Percentiles rank a stretch among this genome's conserved stretches.
Conservation (phyloP, 495 filamentous ascomycete species). For the Talaromyces borbonicus region DNA sequence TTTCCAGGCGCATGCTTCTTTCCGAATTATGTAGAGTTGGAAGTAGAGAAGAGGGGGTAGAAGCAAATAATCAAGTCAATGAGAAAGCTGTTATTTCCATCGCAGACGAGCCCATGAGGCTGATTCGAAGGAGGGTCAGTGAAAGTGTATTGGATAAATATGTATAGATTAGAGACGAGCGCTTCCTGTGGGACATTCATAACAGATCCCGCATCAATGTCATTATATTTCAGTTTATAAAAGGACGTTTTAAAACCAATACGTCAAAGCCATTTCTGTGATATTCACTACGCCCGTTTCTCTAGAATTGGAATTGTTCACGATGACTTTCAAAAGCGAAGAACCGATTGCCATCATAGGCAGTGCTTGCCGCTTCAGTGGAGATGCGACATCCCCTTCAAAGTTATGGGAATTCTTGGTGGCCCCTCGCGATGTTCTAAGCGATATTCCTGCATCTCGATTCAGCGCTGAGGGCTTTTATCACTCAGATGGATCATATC, state of each 20-base stretch:
- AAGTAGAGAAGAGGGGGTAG: not conserved
- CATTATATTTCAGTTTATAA: not conserved
- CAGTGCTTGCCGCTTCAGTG: slow-evolving; percentile 47
- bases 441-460: slow-evolving; percentile 24
- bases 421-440: slow-evolving; percentile 23
- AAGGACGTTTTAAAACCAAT: not conserved
- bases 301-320: not conserved
- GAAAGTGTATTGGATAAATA: not conserved
- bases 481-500: slow-evolving; percentile 23
- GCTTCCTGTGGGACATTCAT: not conserved
- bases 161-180: not conserved
- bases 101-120: not conserved
- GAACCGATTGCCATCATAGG: slow-evolving; percentile 39
- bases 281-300: not conserved
- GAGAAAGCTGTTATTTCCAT: not conserved
- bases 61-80: not conserved
- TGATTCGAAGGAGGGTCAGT: not conserved
- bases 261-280: not conserved
- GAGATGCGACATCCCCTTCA: slow-evolving; percentile 23
- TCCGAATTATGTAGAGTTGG: not conserved
- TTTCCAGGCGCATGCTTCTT: not conserved
- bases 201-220: not conserved
- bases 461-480: slow-evolving; percentile 33
- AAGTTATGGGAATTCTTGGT: slow-evolving; percentile 29
- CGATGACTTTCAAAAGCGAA: not conserved